phyloP scores from a whole-genome alignment of 1,284 basidiomycete genomes.

The Ganoderma multipileum region DNA sequence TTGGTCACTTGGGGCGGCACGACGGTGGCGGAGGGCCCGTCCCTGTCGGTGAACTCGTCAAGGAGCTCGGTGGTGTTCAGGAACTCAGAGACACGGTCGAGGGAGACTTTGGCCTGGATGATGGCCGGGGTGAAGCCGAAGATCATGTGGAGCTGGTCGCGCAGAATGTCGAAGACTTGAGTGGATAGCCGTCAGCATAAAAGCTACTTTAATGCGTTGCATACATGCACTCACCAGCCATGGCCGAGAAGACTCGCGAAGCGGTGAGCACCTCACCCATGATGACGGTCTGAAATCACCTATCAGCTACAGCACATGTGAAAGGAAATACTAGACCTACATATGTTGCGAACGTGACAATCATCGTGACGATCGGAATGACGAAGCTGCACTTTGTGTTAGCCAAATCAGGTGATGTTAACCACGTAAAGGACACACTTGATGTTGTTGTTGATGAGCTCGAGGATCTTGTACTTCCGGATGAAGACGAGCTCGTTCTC shows the following conservation, averaged over 20 bases:
- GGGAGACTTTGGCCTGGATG: constrained; percentile 53
- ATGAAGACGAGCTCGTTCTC: constrained; percentile 59
- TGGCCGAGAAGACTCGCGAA: constrained; percentile 49
- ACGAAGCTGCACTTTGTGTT: constrained; percentile 46
- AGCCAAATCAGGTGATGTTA: constrained; percentile 30
- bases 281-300: constrained; percentile 42
- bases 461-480: constrained; percentile 50
- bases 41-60: constrained; percentile 49
- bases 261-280: constrained; percentile 45
- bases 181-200: background rate
- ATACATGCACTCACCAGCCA: constrained; percentile 40
- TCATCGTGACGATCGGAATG: constrained; percentile 73
- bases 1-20: constrained; percentile 29
- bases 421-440: constrained; percentile 38
- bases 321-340: constrained; percentile 33
- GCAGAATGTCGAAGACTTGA: constrained; percentile 29
- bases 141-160: constrained; percentile 37
- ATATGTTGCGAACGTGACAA: constrained; percentile 73
- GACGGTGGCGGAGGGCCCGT: constrained; percentile 18
- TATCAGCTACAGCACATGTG: background rate
- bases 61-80: constrained; percentile 56
- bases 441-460: constrained; percentile 43
- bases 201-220: background rate
- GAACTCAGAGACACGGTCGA: constrained; percentile 58
- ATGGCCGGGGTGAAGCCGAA: constrained; percentile 43